Percentiles rank a stretch among this genome's conserved stretches.
Evolutionary conservation across 1,284 basidiomycete genomes (phyloP).

Genomic region (Agaricales sp.): DNA sequence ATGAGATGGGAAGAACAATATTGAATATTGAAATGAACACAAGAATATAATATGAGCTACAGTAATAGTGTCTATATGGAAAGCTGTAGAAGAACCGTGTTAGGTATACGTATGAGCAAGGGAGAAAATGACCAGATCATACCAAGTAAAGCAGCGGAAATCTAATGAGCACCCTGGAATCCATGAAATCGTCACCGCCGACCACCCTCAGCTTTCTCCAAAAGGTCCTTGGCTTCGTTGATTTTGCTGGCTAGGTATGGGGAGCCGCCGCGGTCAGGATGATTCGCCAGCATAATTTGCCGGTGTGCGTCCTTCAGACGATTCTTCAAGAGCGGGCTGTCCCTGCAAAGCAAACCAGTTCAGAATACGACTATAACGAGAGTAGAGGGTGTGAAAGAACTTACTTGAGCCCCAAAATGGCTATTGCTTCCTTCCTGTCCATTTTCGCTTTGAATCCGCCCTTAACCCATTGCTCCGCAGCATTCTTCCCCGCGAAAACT

Average conservation of each 20-base stretch:
- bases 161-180: no score
- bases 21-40: no score
- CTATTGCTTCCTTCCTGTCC: constrained; percentile 90
- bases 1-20: no score
- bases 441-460: constrained; percentile 95
- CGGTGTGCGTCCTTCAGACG: constrained; percentile 87
- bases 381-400: constrained; percentile 23
- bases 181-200: constrained; percentile 20
- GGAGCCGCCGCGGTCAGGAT: constrained; percentile 92
- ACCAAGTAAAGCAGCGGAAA: no score
- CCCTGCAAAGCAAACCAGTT: constrained; percentile 34
- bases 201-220: constrained; percentile 60
- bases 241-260: constrained; percentile 98
- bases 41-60: not conserved
- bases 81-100: not conserved
- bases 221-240: constrained; percentile 83
- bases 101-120: not conserved
- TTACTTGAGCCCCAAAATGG: constrained; percentile 87
- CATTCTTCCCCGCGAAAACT: constrained; percentile 44
- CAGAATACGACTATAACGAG: constrained; percentile 5
- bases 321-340: constrained; percentile 58
- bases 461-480: constrained; percentile 80
- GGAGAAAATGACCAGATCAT: no score
- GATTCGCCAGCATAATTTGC: constrained; percentile 90
- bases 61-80: no score